phyloP scores from a whole-genome alignment of 2,329 filamentous ascomycete genomes.

The Colletotrichum lentis region DNA sequence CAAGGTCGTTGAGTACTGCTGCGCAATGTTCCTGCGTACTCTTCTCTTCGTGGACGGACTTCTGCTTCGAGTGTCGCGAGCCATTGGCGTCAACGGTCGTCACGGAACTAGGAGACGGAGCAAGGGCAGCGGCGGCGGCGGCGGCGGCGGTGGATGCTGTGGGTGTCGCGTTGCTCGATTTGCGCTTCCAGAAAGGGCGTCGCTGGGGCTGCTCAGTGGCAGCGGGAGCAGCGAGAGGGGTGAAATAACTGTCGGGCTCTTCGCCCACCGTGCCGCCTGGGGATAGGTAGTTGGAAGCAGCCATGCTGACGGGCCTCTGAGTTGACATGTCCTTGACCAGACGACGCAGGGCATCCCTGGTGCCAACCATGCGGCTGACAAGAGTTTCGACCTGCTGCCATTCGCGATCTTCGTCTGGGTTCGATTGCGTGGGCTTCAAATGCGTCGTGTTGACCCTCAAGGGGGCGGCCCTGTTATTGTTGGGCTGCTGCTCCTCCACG shows the following conservation, averaged over 20 bases:
- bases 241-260: conserved; percentile 65
- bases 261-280: conserved; percentile 49
- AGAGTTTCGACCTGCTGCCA: conserved; percentile 88
- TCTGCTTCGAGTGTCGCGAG: conserved; percentile 46
- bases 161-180: conserved; percentile 71
- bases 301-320: conserved; percentile 58
- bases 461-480: conserved; percentile 39
- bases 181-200: conserved; percentile 91
- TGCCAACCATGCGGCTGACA: conserved; percentile 85
- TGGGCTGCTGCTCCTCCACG: conserved; percentile 45
- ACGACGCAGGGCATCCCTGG: conserved; percentile 85
- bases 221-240: conserved; percentile 40
- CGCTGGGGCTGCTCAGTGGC: conserved; percentile 58
- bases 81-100: conserved; percentile 46
- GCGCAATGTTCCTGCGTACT: conserved; percentile 84
- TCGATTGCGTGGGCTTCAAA: conserved; percentile 45
- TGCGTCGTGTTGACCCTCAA: conserved; percentile 44
- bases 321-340: conserved; percentile 85
- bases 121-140: conserved; percentile 49
- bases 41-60: conserved; percentile 62
- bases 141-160: conserved; percentile 53
- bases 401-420: conserved; percentile 74
- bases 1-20: conserved; percentile 83
- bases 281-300: conserved; percentile 50
- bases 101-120: conserved; percentile 52